A percentile compares a stretch with the other conserved stretches of the same genome.
Evolutionary conservation across 305 asterid species (phyloP).

Genomic region (Rubia occidens): DNA sequence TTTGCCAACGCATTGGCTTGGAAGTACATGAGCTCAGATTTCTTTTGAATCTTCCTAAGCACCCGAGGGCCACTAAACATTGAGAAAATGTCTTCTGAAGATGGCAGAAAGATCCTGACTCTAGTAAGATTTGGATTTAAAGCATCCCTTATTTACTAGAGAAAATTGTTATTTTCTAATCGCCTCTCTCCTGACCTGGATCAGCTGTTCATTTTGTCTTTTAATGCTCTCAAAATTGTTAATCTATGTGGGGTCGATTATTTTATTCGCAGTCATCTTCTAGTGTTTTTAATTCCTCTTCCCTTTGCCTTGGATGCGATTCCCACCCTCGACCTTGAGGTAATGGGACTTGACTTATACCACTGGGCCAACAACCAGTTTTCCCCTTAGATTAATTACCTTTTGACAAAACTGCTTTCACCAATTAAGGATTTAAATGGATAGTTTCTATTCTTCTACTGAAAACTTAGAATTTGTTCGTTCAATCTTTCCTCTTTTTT

Average conservation of each 20-base stretch:
- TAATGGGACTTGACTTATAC: background rate
- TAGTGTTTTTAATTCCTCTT: background rate
- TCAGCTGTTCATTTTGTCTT: background rate
- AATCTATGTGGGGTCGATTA: background rate
- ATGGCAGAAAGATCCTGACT: conserved; percentile 44
- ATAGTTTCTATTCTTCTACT: background rate
- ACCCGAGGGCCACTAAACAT: conserved; percentile 3
- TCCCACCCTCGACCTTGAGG: background rate
- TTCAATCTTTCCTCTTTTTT: background rate
- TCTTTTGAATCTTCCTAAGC: background rate
- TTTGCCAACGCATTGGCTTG: background rate
- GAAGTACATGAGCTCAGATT: conserved; percentile 4
- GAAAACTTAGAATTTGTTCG: background rate
- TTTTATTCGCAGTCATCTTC: background rate
- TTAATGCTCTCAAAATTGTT: background rate
- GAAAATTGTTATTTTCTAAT: conserved; percentile 4
- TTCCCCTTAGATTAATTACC: background rate
- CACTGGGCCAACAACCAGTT: background rate
- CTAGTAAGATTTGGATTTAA: conserved; percentile 43
- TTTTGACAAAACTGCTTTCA: background rate
- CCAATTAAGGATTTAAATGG: background rate
- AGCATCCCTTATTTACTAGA: background rate
- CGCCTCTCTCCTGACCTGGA: background rate
- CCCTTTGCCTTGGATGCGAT: background rate
- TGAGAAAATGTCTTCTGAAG: conserved; percentile 51